A percentile compares a stretch with the other conserved stretches of the same genome.
Evolutionary conservation across 441 rosid species (phyloP).

Genomic region (Euphorbia schlechtendalii): DNA sequence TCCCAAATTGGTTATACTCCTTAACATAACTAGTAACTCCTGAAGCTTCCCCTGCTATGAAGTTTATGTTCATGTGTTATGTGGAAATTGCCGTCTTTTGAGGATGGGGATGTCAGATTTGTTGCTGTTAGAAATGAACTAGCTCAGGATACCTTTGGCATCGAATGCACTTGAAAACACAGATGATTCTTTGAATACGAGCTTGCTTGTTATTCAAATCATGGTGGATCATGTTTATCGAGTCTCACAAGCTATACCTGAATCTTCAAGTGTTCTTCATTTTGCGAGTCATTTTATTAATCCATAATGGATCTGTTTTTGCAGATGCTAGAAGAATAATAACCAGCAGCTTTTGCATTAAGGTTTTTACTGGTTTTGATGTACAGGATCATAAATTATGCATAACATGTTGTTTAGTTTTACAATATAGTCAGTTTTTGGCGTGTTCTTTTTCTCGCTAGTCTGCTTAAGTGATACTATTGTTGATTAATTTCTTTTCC

Average conservation of each 20-base stretch:
- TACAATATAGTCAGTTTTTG: background rate
- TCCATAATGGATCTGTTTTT: constrained; percentile 1
- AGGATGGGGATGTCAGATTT: background rate
- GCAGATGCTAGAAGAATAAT: constrained; percentile 10
- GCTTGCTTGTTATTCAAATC: background rate
- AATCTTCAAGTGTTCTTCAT: background rate
- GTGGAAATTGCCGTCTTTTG: background rate
- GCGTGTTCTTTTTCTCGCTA: background rate
- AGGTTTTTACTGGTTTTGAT: background rate
- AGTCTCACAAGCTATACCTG: background rate
- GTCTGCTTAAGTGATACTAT: background rate
- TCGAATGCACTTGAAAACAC: background rate
- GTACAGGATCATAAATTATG: constrained; percentile 6
- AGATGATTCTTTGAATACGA: background rate
- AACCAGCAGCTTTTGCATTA: background rate
- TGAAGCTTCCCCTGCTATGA: background rate
- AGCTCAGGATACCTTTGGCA: no score
- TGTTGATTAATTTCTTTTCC: background rate
- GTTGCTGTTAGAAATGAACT: background rate
- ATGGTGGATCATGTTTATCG: background rate
- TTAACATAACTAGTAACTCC: no score
- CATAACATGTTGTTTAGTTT: background rate
- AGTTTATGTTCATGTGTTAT: background rate
- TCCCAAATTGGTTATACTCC: no score
- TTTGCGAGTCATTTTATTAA: background rate